Conservation (phyloP, 2,329 filamentous ascomycete species). For the Calonectria montana region DNA sequence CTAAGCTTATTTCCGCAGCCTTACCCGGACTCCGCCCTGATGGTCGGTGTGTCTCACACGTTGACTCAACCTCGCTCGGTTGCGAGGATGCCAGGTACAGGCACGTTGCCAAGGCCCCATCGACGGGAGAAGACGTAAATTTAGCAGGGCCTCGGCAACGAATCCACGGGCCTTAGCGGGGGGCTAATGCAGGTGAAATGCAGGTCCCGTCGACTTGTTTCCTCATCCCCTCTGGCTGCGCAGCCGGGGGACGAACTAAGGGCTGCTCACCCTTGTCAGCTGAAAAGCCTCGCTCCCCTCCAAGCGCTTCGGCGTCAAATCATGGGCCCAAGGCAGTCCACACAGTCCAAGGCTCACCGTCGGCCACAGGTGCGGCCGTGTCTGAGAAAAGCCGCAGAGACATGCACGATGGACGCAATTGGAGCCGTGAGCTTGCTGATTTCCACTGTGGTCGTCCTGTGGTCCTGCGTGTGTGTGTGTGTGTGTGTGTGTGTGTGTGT, state of each 20-base stretch:
- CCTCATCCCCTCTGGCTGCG: background rate
- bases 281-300: conserved; percentile 3
- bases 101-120: background rate
- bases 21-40: background rate
- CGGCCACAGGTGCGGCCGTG: background rate
- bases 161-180: background rate
- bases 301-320: conserved; percentile 7
- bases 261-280: background rate
- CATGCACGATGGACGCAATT: background rate
- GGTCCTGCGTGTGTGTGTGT: background rate
- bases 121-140: background rate
- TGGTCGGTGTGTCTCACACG: background rate
- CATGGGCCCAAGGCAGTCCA: background rate
- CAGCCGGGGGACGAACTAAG: background rate
- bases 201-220: background rate
- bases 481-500: background rate
- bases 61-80: background rate
- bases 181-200: conserved; percentile 6
- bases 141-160: background rate
- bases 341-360: background rate
- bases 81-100: background rate
- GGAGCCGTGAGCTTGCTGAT: background rate
- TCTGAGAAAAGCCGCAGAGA: background rate
- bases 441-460: background rate
- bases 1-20: conserved; percentile 1